phyloP scores from a whole-genome alignment of 345 rosid genomes.

The Bretschneidera sinensis region DNA sequence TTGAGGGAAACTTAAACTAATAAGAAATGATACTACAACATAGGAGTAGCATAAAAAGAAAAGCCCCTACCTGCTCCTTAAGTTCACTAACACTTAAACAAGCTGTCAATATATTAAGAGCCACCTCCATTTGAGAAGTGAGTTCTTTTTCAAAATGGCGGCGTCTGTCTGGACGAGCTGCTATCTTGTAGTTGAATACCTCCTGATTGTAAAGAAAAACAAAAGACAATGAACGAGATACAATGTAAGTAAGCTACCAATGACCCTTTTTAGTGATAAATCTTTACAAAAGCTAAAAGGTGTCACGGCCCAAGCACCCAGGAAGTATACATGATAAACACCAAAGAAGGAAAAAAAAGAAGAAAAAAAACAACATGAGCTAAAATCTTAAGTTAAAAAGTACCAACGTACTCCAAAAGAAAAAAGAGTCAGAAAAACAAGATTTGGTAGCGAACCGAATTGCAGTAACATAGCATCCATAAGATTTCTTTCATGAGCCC shows the following conservation, averaged over 20 bases:
- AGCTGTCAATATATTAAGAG: conserved; percentile 71
- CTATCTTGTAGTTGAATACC: conserved; percentile 91
- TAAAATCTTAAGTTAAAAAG: too few species aligned
- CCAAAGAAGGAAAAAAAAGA: too few species aligned
- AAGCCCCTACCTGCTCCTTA: conserved; percentile 73
- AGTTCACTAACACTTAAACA: conserved; percentile 75
- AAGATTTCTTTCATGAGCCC: too few species aligned
- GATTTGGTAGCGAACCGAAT: background rate
- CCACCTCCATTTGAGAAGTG: conserved; percentile 78
- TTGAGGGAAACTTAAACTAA: too few species aligned
- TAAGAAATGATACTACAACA: conserved; percentile 5
- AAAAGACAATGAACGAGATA: background rate
- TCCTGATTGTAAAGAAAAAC: conserved; percentile 47
- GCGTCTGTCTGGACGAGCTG: conserved; percentile 97
- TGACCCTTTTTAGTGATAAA: too few species aligned
- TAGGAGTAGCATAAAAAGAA: conserved; percentile 14
- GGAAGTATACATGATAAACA: too few species aligned
- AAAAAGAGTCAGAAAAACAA: too few species aligned
- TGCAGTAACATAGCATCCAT: too few species aligned
- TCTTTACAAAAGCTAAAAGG: too few species aligned
- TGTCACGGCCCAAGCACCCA: too few species aligned
- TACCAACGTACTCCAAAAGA: too few species aligned
- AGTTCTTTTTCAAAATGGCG: conserved; percentile 93
- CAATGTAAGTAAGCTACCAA: background rate
- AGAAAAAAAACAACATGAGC: too few species aligned